These are phyloP conservation scores for Colletotrichum sp. DNA, from an alignment of 2,329 filamentous ascomycete species.

Conservation along the genomic window DNA sequence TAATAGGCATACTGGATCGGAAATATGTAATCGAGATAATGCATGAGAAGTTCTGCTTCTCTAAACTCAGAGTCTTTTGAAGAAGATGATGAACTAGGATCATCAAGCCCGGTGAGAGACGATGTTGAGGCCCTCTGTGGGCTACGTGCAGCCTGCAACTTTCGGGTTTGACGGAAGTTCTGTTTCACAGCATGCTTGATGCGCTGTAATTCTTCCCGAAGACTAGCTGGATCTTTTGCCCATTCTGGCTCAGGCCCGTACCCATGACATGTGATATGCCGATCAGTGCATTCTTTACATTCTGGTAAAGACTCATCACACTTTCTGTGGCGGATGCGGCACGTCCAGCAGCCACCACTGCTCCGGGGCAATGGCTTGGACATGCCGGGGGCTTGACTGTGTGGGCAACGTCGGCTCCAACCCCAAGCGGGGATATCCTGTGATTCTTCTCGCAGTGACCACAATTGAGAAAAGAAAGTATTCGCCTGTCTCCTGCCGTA, in stretches of 20 bases:
- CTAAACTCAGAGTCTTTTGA: neutral
- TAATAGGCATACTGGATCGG: conserved; percentile 30
- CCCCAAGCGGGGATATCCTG: neutral
- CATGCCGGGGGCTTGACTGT: neutral
- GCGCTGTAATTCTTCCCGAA: conserved; percentile 30
- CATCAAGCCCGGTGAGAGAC: neutral
- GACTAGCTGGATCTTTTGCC: conserved; percentile 30
- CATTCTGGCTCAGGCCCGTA: conserved; percentile 38
- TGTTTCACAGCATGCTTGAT: conserved; percentile 29
- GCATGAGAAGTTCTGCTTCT: conserved; percentile 30
- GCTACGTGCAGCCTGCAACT: neutral
- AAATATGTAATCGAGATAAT: conserved; percentile 33
- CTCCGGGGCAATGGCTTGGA: conserved; percentile 9
- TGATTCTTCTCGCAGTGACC: neutral
- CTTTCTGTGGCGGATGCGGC: conserved; percentile 31
- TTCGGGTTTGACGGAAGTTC: conserved; percentile 24
- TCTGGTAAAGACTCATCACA: conserved; percentile 28
- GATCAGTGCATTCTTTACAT: conserved; percentile 27
- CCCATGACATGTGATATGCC: conserved; percentile 27
- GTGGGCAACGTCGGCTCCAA: neutral
- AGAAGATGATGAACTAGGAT: neutral
- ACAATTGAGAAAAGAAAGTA: neutral
- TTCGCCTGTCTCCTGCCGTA: neutral
- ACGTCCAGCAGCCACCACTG: conserved; percentile 31
- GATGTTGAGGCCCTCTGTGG: neutral